phyloP scores from a whole-genome alignment of 1,139 yeast genomes.

The Saccharomyces hybrid region DNA sequence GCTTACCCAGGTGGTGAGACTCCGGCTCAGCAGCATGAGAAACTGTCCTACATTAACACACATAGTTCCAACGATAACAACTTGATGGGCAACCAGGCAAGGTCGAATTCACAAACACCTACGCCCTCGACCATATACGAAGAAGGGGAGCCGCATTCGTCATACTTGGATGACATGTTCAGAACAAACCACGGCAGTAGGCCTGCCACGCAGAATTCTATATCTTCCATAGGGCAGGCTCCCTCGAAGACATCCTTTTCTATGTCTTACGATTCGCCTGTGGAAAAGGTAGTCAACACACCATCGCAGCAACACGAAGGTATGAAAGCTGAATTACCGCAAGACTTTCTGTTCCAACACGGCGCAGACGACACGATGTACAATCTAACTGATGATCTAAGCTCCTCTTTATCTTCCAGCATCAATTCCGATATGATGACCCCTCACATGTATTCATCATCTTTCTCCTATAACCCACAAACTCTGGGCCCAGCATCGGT shows the following conservation, averaged over 20 bases:
- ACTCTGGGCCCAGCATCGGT: constrained; percentile 8
- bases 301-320: neutral
- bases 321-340: neutral
- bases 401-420: constrained; percentile 28
- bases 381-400: constrained; percentile 22
- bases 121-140: neutral
- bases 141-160: constrained; percentile 6
- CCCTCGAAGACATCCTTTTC: neutral
- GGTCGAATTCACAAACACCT: neutral
- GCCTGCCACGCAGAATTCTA: neutral
- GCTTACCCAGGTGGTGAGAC: constrained; percentile 13
- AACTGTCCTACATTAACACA: constrained; percentile 12
- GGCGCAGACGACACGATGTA: constrained; percentile 15
- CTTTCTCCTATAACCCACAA: constrained; percentile 22
- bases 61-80: neutral
- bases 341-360: constrained; percentile 2
- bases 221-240: constrained; percentile 1
- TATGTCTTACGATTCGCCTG: neutral
- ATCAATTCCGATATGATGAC: constrained; percentile 21
- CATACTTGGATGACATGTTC: constrained; percentile 23
- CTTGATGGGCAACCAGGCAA: neutral
- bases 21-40: constrained; percentile 26
- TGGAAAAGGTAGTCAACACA: neutral
- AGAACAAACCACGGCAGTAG: constrained; percentile 4
- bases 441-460: constrained; percentile 21